Evolutionary conservation across 768 basidiomycete species (phyloP).

Genomic region (Macrolepiota dolichaula): DNA sequence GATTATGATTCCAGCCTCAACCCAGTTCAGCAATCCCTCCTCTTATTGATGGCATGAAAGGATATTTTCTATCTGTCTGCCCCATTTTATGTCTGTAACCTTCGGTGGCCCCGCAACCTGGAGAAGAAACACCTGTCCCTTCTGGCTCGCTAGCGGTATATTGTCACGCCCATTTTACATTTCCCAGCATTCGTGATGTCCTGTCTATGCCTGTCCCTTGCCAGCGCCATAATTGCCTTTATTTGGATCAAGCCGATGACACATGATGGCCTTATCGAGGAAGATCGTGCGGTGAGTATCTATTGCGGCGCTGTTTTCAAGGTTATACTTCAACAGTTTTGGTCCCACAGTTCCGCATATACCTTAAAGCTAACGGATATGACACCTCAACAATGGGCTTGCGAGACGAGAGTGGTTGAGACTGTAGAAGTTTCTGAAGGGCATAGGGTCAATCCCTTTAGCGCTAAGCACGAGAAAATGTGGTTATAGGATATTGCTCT

Average conservation of each 20-base stretch:
- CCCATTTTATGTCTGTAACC: constrained; percentile 22
- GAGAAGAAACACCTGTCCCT: constrained; percentile 75
- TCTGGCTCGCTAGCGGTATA: constrained; percentile 80
- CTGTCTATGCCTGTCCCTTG: constrained; percentile 56
- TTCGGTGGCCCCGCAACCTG: constrained; percentile 53
- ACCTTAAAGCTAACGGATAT: constrained; percentile 16
- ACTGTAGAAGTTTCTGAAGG: too few species aligned
- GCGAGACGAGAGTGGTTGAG: background rate
- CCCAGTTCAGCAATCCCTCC: constrained; percentile 50
- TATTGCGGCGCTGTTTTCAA: too few species aligned
- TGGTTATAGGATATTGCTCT: too few species aligned
- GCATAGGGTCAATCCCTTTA: too few species aligned
- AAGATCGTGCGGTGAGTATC: constrained; percentile 58
- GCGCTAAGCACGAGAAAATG: too few species aligned
- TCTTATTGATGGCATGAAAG: constrained; percentile 50
- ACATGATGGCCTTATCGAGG: constrained; percentile 74
- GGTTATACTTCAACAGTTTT: background rate
- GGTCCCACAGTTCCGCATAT: constrained; percentile 14
- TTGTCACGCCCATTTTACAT: background rate
- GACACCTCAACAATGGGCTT: constrained; percentile 17
- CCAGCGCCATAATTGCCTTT: constrained; percentile 71
- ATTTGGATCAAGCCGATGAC: constrained; percentile 71
- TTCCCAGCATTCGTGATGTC: background rate
- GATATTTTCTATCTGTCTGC: background rate
- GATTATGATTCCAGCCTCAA: background rate